Evolutionary conservation across 768 basidiomycete species (phyloP), one percentile per base, ranked within the genome.

Genomic region (Lyophyllum shimeji): DNA sequence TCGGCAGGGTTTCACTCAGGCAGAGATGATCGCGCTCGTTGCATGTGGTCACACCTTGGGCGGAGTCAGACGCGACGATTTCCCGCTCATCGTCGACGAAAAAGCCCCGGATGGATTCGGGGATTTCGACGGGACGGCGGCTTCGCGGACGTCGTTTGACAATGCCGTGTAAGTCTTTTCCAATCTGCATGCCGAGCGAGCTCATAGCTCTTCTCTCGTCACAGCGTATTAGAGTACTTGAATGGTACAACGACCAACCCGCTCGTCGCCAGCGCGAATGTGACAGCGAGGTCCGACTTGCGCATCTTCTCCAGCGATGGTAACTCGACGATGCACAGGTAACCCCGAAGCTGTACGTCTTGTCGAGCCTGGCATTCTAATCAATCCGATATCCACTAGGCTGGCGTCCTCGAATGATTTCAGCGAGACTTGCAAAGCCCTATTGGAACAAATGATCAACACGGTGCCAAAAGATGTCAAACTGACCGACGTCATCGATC

Each of bases 1-100:
- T 9, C 29, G 29, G 29, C 29, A 29, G 9, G 29, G 29, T 9
- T 29, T 29, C 9, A 29, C 29, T 4, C 29, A 29, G n/a, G n/a
- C n/a, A n/a, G n/a, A n/a, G n/a, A n/a, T n/a, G n/a, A 29, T 29
- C 29, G 29, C 29, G 9, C 29, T 29, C 9, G 29, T 29, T 29
- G 29, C 29, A 9, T 29, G 9, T 29, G 29, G 29, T 29, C 29
- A 29, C 9, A 29, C 29, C 9, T 9, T 29, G 29, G 29, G 29
- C 29, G 29, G 29, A n/a, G 68, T 72, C 1, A 65, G 66, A 7
- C 63, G 61, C 42, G 61, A 56, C 2, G 68, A 68, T 37, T 71
- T 72, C 53, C 69, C 71, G 0, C 53, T 51, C 18, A 40, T 64
- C 8, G 62, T 66, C 6, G 3, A 56, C 1, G 25, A 44, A 2